Evolutionary conservation across 495 filamentous ascomycete genomes (phyloP), one percentile per base, ranked within the genome.

Genomic region (Talaromyces proteolyticus): DNA sequence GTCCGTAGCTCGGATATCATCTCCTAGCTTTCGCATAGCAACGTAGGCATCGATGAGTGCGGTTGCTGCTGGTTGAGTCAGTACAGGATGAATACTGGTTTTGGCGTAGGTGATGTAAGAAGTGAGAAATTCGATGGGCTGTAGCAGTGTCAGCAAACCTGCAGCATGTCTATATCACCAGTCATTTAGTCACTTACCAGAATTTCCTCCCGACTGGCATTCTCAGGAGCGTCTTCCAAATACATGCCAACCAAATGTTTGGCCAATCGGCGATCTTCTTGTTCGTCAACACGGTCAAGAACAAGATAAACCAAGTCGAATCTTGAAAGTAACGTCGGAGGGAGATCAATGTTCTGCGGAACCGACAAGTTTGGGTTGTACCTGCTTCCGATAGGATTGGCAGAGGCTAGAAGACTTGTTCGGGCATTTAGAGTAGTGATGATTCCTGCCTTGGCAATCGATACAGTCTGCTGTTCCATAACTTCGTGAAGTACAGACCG

Each of bases 401-500:
- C 93, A 10, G 91, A 97, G 10, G 93, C 93, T 21, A 98, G 77
- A 57, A 98, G 95, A 49, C 84, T 89, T 2, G 93, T 96, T 51
- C 93, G 79, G 39, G 93, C 93, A 61, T 98, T 98, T 53, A 98
- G 75, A 1, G 93, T 97, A 3, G 93, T 98, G 68, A 98, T 98
- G 69, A 98, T 98, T 58, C 93, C 93, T 1, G 93, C 93, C 74
- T 98, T 98, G 51, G 93, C 93, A 52, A 98, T 94, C 1, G 94
- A 97, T 11, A 98, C 92, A 1, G 93, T 98, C 72, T 98, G 93
- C 67, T 98, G 93, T 62, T 98, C 93, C 93, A 98, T 98, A 16
- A 98, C 93, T 82, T 98, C 93, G 76, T 98, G 93, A 26, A 98
- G 77, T 8, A 97, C 93, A 3, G 91, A 96, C 26, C 93, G 85